phyloP scores from a whole-genome alignment of 176 grass and related monocot genomes.

The Leersia perrieri region DNA sequence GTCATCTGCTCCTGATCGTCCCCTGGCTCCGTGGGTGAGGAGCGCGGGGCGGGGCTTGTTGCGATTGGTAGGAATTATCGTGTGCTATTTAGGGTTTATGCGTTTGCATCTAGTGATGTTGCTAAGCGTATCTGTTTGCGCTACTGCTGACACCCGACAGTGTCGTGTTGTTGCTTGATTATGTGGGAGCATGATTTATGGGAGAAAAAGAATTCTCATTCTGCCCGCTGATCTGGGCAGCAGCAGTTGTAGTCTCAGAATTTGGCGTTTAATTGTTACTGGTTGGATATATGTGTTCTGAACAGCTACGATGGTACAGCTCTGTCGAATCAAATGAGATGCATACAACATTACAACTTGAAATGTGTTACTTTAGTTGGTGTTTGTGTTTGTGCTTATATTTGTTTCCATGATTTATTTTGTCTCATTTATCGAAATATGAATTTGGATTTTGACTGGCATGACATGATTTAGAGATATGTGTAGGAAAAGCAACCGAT shows the following conservation, averaged over 20 bases:
- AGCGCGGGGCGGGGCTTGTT: background rate
- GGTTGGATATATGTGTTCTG: background rate
- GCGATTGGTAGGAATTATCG: background rate
- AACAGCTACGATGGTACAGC: background rate
- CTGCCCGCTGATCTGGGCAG: background rate
- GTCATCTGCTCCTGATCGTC: background rate
- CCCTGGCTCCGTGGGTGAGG: background rate
- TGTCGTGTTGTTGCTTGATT: background rate
- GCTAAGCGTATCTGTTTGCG: background rate
- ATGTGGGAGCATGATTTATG: background rate
- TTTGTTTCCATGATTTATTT: background rate
- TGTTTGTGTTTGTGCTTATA: background rate
- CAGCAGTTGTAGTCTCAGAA: background rate
- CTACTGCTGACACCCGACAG: background rate
- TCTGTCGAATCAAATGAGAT: background rate
- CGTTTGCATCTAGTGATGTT: constrained; percentile 7
- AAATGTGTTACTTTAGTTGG: background rate
- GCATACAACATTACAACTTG: background rate
- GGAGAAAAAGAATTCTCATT: background rate
- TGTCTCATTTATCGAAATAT: background rate
- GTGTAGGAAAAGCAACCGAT: background rate
- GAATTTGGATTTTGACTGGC: background rate
- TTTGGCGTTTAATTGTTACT: background rate
- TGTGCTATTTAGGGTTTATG: background rate
- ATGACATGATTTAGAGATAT: background rate